Evolutionary conservation across 306 rosid genomes (phyloP).

Genomic region (Dalbergia cochinchinensis): DNA sequence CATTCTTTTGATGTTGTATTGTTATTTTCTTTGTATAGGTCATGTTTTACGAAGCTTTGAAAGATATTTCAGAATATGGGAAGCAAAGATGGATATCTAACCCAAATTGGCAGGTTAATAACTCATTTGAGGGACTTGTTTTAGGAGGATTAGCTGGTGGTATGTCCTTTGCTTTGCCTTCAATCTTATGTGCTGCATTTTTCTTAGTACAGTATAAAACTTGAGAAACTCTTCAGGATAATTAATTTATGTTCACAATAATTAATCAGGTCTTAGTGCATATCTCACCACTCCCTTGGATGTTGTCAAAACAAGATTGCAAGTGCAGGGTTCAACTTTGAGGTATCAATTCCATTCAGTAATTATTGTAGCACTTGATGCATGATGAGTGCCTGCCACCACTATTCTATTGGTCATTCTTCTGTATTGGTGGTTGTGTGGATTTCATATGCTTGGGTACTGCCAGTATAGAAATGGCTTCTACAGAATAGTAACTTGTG

Average conservation of each 20-base stretch:
- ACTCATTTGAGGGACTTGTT: conserved; percentile 78
- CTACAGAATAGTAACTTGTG: conserved; percentile 2
- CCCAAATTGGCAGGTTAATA: conserved; percentile 57
- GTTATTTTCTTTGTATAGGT: conserved; percentile 57
- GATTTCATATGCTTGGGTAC: conserved; percentile 22
- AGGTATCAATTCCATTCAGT: conserved; percentile 58
- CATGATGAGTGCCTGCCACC: conserved; percentile 20
- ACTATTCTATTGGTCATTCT: background rate
- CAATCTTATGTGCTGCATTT: background rate
- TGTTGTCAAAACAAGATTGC: conserved; percentile 86
- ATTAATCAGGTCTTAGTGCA: conserved; percentile 74
- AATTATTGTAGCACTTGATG: conserved; percentile 19
- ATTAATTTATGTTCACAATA: conserved; percentile 31
- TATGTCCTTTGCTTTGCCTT: conserved; percentile 55
- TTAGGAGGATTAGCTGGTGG: conserved; percentile 95
- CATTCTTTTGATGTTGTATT: background rate
- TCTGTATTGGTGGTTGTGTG: background rate
- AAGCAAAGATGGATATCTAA: conserved; percentile 63
- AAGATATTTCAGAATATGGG: conserved; percentile 68
- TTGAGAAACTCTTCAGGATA: background rate
- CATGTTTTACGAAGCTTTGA: conserved; percentile 81
- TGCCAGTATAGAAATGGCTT: conserved; percentile 20
- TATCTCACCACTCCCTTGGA: conserved; percentile 94
- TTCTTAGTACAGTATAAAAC: conserved; percentile 22
- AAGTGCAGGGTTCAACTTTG: conserved; percentile 80